Evolutionary conservation across 306 rosid species (phyloP).

Genomic region (Cyamopsis tetragonoloba): DNA sequence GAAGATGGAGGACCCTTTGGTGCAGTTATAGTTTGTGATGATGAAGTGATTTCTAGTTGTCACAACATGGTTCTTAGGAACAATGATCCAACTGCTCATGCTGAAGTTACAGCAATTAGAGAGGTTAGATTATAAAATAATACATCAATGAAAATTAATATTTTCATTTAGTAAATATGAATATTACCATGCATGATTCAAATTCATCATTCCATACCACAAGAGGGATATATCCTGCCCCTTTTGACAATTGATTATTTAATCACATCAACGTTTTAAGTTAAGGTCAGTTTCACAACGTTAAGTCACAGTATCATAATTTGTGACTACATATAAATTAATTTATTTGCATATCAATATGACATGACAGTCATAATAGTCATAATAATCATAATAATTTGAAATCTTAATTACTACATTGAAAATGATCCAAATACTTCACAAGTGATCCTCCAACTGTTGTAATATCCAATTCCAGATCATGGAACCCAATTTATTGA

Average conservation of each 20-base stretch:
- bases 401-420: not conserved
- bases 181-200: not conserved
- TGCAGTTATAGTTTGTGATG: slow-evolving; percentile 68
- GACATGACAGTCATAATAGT: too few relatives aligned
- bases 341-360: too few relatives aligned
- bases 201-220: not conserved
- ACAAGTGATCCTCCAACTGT: not conserved
- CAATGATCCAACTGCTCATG: slow-evolving; percentile 95
- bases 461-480: not conserved
- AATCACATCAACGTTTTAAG: too few relatives aligned
- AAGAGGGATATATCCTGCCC: not conserved
- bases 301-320: too few relatives aligned
- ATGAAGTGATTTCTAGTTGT: slow-evolving; percentile 70
- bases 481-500: not conserved
- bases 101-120: slow-evolving; percentile 91
- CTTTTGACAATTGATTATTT: not conserved
- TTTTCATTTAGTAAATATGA: not conserved
- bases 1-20: slow-evolving; percentile 97
- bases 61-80: slow-evolving; percentile 79
- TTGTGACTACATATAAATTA: too few relatives aligned
- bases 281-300: too few relatives aligned
- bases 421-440: not conserved
- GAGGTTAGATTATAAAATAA: slow-evolving; percentile 72
- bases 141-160: not conserved
- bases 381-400: too few relatives aligned